Percentiles rank a stretch among this genome's conserved stretches.
Conservation (phyloP, 352 stramenopile species). For the Plasmopara muralis region DNA sequence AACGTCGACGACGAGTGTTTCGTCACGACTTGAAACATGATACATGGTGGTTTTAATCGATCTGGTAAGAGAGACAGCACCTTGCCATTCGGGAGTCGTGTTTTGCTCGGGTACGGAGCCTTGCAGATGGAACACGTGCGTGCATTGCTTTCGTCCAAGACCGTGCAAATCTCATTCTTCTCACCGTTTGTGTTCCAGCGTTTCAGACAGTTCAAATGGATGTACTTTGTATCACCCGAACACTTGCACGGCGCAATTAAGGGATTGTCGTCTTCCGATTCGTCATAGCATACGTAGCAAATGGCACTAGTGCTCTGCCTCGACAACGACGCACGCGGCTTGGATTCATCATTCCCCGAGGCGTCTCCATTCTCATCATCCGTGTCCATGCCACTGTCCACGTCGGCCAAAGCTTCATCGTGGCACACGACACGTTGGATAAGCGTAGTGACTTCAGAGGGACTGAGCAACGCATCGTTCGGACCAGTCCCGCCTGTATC, state of each 20-base stretch:
- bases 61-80: constrained; percentile 72
- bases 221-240: constrained; percentile 93
- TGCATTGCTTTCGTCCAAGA: constrained; percentile 77
- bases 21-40: constrained; percentile 86
- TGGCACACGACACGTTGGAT: constrained; percentile 81
- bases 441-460: constrained; percentile 69
- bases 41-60: constrained; percentile 63
- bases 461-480: constrained; percentile 65
- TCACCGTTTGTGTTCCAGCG: constrained; percentile 91
- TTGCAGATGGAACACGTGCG: constrained; percentile 86
- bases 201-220: constrained; percentile 93
- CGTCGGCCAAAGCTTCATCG: constrained; percentile 68
- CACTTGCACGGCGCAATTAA: constrained; percentile 94
- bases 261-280: constrained; percentile 84
- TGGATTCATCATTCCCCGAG: constrained; percentile 79
- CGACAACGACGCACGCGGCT: constrained; percentile 59
- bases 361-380: constrained; percentile 79
- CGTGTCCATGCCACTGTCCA: constrained; percentile 80
- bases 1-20: constrained; percentile 82
- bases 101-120: constrained; percentile 76
- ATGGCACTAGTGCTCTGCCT: constrained; percentile 74
- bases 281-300: constrained; percentile 86
- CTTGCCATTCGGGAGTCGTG: constrained; percentile 60
- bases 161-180: constrained; percentile 86
- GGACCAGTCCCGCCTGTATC: constrained; percentile 61